Base-by-base conservation (phyloP, 2,329 filamentous ascomycete genomes). In the Blumeria graminis region DNA sequence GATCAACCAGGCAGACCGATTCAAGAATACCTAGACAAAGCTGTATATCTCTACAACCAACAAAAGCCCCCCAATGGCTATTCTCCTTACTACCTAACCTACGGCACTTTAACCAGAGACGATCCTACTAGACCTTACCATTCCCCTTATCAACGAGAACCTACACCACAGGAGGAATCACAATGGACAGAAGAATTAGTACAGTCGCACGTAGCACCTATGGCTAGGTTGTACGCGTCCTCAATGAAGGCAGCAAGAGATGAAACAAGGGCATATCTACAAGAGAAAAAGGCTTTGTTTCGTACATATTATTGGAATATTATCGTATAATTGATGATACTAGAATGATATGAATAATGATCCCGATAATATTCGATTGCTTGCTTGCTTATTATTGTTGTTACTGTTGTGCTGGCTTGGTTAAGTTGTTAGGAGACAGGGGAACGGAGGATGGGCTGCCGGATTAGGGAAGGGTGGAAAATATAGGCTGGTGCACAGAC, bases 41-140 rank as follows among this genome's bases (percentile, higher is more conserved):
- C 51, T 38, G 34, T 54, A 5, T 54, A 54, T 14, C 48, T 54
- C 34, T 54, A 38, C 39, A 54, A 39, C 28, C 16, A 14, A 54
- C 51, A 22, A 11, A 54, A 54, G 33, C 38, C 51, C 51, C 51
- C 51, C 51, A 54, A 54, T 35, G 51, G 51, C 34, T 54, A 54
- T 39, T 54, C 34, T 35, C 34, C 33, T 54, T 38, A 54, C 39
- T 54, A 54, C 34, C 51, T 54, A 11, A 38, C 33, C 34, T 38
- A 54, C 51, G n/a, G 51, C 34, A 39, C 34, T 54, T 35, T 54
- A 39, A 6, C 51, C 16, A n/a, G 4, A 7, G 51, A 54, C 51
- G n/a, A 54, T 38, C 51, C 34, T 38, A 16, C 33, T 38, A 33
- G 13, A 38, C 51, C 51, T 35, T 54, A 54, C 28, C 51, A 54